phyloP scores from a whole-genome alignment of 495 filamentous ascomycete species.

The Xylaria castorea region DNA sequence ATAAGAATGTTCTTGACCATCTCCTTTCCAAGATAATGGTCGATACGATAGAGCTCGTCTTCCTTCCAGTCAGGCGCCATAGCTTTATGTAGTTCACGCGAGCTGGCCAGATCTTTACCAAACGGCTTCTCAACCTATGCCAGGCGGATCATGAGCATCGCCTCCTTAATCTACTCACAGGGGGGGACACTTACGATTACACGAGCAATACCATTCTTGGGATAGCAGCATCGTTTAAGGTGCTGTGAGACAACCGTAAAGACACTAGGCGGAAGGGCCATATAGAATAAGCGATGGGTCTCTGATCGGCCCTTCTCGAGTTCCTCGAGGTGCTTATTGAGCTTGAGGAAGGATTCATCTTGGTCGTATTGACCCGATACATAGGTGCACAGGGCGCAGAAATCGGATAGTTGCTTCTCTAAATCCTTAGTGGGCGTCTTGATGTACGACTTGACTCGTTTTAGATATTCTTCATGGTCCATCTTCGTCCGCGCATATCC shows the following conservation, averaged over 20 bases:
- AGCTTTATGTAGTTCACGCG: slow-evolving; percentile 92
- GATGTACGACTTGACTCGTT: slow-evolving; percentile 95
- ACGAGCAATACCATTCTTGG: slow-evolving; percentile 82
- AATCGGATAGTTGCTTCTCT: slow-evolving; percentile 90
- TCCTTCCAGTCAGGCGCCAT: slow-evolving; percentile 98
- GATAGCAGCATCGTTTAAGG: slow-evolving; percentile 96
- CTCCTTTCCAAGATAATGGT: slow-evolving; percentile 99
- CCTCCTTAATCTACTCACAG: neutral
- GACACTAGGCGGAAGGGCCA: slow-evolving; percentile 97
- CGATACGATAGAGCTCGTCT: slow-evolving; percentile 99
- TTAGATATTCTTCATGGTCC: slow-evolving; percentile 94
- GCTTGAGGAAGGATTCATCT: slow-evolving; percentile 89
- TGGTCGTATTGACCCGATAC: slow-evolving; percentile 96
- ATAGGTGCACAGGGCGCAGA: slow-evolving; percentile 88
- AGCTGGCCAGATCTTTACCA: slow-evolving; percentile 94
- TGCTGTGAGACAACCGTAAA: slow-evolving; percentile 98
- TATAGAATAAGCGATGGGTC: slow-evolving; percentile 96
- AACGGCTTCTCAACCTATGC: slow-evolving; percentile 97
- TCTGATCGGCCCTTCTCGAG: slow-evolving; percentile 83
- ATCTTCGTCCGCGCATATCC: slow-evolving; percentile 99
- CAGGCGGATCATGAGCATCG: slow-evolving; percentile 27
- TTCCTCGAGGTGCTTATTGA: slow-evolving; percentile 88
- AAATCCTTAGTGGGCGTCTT: slow-evolving; percentile 98
- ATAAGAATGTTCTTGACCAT: slow-evolving; percentile 99
- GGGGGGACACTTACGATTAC: slow-evolving; percentile 74